A percentile compares a stretch with the other conserved stretches of the same genome.
These are phyloP conservation scores for Tricholomella constricta DNA, from an alignment of 768 basidiomycete species.

Conservation along the genomic window DNA sequence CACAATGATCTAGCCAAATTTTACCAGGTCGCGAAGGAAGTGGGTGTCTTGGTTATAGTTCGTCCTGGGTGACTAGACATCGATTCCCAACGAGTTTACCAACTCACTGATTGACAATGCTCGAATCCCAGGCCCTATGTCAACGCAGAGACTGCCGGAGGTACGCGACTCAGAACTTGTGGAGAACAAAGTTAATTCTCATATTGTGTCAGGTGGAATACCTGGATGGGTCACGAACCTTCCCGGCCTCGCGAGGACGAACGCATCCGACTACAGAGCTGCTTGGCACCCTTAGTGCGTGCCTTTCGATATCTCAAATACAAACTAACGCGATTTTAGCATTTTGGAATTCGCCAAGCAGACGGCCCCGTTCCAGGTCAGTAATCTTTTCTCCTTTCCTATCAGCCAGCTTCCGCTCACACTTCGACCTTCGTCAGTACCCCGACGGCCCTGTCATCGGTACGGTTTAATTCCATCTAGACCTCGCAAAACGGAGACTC, in stretches of 20 bases:
- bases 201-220: conserved; percentile 33
- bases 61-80: conserved; percentile 56
- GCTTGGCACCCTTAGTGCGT: conserved; percentile 52
- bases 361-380: conserved; percentile 34
- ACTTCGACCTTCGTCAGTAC: conserved; percentile 32
- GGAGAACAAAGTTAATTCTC: too few relatives aligned
- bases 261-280: conserved; percentile 53
- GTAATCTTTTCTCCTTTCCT: conserved; percentile 24
- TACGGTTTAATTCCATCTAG: conserved; percentile 4
- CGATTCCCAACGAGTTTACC: not conserved
- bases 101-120: not conserved
- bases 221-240: conserved; percentile 52
- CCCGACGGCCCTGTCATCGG: conserved; percentile 46
- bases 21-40: conserved; percentile 59
- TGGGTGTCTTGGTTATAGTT: conserved; percentile 65
- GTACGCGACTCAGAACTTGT: conserved; percentile 32
- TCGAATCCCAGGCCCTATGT: conserved; percentile 45
- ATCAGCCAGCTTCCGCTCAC: not conserved
- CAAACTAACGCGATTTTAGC: too few relatives aligned
- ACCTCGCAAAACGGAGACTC: not conserved
- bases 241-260: conserved; percentile 59
- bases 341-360: conserved; percentile 30
- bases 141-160: conserved; percentile 69
- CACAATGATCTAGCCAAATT: conserved; percentile 62
- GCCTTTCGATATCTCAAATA: not conserved